These are phyloP conservation scores for Arachis hypogaea DNA, from an alignment of 306 rosid genomes.

Conservation along the genomic window DNA sequence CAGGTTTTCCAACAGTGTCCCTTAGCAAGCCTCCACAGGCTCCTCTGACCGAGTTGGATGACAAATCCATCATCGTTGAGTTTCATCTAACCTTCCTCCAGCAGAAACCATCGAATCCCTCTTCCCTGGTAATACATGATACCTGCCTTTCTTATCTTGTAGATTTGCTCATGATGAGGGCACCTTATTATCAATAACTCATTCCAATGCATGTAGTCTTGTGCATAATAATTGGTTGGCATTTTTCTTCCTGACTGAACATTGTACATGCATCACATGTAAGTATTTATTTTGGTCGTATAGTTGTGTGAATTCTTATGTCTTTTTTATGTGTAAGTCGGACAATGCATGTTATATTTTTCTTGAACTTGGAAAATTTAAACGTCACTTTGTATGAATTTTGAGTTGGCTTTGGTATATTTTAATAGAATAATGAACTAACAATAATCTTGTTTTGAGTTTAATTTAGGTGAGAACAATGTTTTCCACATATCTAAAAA, in stretches of 20 bases:
- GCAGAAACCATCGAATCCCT: no score
- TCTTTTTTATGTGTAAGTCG: conserved; percentile 18
- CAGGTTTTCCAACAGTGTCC: no score
- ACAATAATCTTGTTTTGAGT: background rate
- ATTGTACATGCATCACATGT: conserved; percentile 94
- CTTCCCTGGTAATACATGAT: conserved; percentile 18
- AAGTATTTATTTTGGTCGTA: conserved; percentile 51
- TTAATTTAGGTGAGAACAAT: background rate
- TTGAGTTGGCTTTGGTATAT: background rate
- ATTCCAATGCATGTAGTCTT: conserved; percentile 96
- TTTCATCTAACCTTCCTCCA: no score
- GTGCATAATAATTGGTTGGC: conserved; percentile 85
- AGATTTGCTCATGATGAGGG: conserved; percentile 99
- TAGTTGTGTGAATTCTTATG: conserved; percentile 11
- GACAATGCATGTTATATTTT: conserved; percentile 9
- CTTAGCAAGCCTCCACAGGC: no score
- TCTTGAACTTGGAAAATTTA: conserved; percentile 30
- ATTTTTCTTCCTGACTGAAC: conserved; percentile 84
- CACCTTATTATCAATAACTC: conserved; percentile 92
- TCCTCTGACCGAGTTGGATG: no score
- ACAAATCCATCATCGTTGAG: no score
- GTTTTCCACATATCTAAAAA: conserved; percentile 5
- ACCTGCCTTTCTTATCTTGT: conserved; percentile 39
- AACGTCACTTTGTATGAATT: conserved; percentile 12
- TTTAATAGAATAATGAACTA: conserved; percentile 11